These are phyloP conservation scores for Plasmodium yoelii DNA, from an alignment of 169 alveolate genomes.

Conservation along the genomic window DNA sequence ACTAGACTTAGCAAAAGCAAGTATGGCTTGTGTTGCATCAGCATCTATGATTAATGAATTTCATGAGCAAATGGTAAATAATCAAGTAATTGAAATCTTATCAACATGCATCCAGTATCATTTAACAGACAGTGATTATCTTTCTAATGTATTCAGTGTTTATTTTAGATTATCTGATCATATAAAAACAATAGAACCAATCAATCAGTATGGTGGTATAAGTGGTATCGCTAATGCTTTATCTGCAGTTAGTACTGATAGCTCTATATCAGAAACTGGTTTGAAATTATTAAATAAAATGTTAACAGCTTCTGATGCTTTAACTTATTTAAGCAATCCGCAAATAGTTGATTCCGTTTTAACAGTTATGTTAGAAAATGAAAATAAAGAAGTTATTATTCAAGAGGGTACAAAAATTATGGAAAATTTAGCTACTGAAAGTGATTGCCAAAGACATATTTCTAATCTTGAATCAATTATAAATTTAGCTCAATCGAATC, in stretches of 20 bases:
- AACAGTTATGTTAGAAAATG: constrained; percentile 91
- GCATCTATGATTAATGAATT: constrained; percentile 92
- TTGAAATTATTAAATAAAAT: constrained; percentile 87
- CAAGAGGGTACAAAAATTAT: constrained; percentile 89
- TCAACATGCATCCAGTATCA: constrained; percentile 93
- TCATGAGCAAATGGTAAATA: constrained; percentile 87
- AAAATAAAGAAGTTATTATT: constrained; percentile 86
- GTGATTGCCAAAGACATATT: constrained; percentile 89
- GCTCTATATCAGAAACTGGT: constrained; percentile 86
- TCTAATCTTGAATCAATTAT: constrained; percentile 83
- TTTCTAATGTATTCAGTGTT: constrained; percentile 86
- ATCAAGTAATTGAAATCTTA: constrained; percentile 91
- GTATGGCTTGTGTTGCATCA: constrained; percentile 82
- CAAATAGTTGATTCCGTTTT: constrained; percentile 87
- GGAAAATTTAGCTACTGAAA: constrained; percentile 90
- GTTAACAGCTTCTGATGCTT: constrained; percentile 88
- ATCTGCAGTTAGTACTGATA: constrained; percentile 83
- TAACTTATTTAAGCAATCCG: constrained; percentile 87
- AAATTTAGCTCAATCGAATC: constrained; percentile 84
- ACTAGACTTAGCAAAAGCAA: constrained; percentile 85
- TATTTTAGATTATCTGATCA: constrained; percentile 89
- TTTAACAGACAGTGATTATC: constrained; percentile 86
- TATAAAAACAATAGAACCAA: constrained; percentile 84
- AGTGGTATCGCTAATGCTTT: constrained; percentile 90
- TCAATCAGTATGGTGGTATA: constrained; percentile 93